Evolutionary conservation across 2,329 filamentous ascomycete genomes (phyloP), one percentile per base, ranked within the genome.

Genomic region (Cercospora sp.): DNA sequence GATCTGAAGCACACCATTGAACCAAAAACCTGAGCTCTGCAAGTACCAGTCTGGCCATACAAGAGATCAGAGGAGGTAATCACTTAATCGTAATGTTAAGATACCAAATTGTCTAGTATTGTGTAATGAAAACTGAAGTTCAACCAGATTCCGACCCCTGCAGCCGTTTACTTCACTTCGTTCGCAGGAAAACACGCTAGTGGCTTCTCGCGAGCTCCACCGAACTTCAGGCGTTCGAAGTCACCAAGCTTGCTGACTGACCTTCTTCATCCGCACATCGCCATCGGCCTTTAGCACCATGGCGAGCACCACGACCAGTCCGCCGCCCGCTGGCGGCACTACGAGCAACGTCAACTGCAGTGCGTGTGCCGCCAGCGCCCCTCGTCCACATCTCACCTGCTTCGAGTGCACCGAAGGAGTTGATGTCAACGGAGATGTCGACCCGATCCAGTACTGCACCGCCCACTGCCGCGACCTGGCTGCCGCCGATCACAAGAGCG

Each of bases 391-490:
- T 3, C n/a, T 63, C n/a, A 36, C 45, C 30, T 63, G 60, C 30
- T 28, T 33, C 9, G 26, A 53, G 0, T 63, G 60, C 20, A n/a
- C 12, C 2, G 26, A 53, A 1, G 60, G 60, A 5, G 23, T 30
- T 1, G 30, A 53, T 28, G n/a, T 63, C 26, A 4, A 63, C 9
- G 60, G 60, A 20, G 2, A 2, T 7, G 6, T 36, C 5, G 13
- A 9, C 6, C 13, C 20, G 7, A 60, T 64, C n/a, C 42, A 53
- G 26, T 66, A 68, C 60, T 68, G 66, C 64, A 68, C 51, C 18
- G 57, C 28, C 1, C 36, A 20, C 30, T 70, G 68, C 36, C 64
- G 59, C n/a, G n/a, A 36, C 7, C 5, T 18, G 9, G 33, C 63
- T 18, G 16, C 31, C 3, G 10, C 18, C 1, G 8, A 31, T 1